phyloP scores from a whole-genome alignment of 495 filamentous ascomycete species.

The Physcia stellaris region DNA sequence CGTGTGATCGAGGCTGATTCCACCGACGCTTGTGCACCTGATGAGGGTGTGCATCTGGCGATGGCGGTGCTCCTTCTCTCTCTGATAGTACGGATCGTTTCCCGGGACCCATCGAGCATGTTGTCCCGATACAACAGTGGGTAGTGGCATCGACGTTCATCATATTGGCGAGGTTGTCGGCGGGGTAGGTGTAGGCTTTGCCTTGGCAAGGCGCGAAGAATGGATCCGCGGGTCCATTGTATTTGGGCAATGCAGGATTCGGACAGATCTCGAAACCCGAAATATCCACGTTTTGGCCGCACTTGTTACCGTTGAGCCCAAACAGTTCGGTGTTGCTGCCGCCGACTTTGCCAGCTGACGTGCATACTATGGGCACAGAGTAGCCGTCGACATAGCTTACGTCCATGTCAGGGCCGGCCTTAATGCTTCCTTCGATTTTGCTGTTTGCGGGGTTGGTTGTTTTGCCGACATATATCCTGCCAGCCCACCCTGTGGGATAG shows the following conservation, averaged over 20 bases:
- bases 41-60: too few species aligned
- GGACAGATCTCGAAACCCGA: conserved; percentile 8
- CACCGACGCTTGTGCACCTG: too few species aligned
- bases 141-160: conserved; percentile 5
- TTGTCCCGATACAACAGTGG: conserved; percentile 15
- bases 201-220: conserved; percentile 14
- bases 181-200: conserved; percentile 13
- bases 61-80: too few species aligned
- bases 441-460: conserved; percentile 1
- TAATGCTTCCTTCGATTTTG: conserved; percentile 10
- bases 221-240: conserved; percentile 6
- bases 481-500: conserved; percentile 6
- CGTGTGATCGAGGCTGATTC: too few species aligned
- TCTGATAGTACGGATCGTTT: conserved; percentile 3
- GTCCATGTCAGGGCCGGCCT: conserved; percentile 5
- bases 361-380: conserved; percentile 14
- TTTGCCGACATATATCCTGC: conserved; percentile 3
- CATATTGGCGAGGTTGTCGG: conserved; percentile 11
- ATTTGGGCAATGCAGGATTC: conserved; percentile 7
- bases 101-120: too few species aligned
- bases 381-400: conserved; percentile 13
- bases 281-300: conserved; percentile 5
- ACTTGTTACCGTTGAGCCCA: conserved; percentile 3
- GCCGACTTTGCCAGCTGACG: conserved; percentile 7
- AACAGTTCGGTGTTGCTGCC: conserved; percentile 17